Percentiles rank a stretch among this genome's conserved stretches.
phyloP scores from a whole-genome alignment of 176 grass and related monocot genomes.

The Hsuehochloa calcarea region DNA sequence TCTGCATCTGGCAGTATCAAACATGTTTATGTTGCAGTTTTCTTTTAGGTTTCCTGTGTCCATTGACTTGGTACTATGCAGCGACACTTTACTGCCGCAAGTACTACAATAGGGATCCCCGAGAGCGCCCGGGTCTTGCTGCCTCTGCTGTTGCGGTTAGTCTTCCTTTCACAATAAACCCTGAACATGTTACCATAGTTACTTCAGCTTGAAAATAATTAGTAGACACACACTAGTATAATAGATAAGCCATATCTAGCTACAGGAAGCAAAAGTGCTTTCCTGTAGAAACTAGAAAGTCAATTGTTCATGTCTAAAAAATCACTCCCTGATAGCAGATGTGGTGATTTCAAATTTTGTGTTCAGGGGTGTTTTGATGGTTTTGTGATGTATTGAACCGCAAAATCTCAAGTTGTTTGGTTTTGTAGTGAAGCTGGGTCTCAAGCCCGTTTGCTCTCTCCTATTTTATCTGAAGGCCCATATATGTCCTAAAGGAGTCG shows the following conservation, averaged over 20 bases:
- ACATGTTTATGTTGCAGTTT: conserved; percentile 57
- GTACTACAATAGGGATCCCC: conserved; percentile 86
- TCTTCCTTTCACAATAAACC: conserved; percentile 10
- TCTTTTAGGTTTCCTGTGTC: conserved; percentile 91
- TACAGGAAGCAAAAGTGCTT: neutral
- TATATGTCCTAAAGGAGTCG: neutral
- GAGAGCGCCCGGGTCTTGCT: conserved; percentile 86
- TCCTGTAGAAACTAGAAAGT: neutral
- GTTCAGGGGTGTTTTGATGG: too few species aligned
- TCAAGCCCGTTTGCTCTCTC: neutral
- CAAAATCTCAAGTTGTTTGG: neutral
- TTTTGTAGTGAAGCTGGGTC: neutral
- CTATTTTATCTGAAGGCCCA: neutral
- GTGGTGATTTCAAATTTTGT: neutral
- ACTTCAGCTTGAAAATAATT: conserved; percentile 6
- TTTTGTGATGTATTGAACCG: neutral
- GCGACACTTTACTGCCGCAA: conserved; percentile 70
- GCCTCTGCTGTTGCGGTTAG: conserved; percentile 76
- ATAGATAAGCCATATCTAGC: neutral
- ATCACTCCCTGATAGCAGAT: neutral
- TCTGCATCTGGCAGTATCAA: conserved; percentile 15
- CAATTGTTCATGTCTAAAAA: neutral
- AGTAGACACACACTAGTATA: neutral
- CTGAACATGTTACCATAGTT: conserved; percentile 9
- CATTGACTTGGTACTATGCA: conserved; percentile 79